Percentiles rank a stretch among this genome's conserved stretches.
Evolutionary conservation across 192 early-diverging fungal genomes (phyloP).

Genomic region (Linnemannia hyalina): DNA sequence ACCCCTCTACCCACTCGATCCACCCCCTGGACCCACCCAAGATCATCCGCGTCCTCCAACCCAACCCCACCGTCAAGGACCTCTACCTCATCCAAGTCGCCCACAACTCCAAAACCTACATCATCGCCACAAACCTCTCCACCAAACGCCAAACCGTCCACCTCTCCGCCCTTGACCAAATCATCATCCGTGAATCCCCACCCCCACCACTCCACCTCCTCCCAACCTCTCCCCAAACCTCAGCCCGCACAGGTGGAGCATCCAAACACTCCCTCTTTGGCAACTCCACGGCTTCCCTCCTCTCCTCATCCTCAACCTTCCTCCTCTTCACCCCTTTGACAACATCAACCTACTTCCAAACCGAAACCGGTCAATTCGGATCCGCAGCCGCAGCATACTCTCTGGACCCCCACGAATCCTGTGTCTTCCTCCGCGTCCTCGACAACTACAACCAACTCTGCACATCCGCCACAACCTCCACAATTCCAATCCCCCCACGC

Average conservation of each 20-base stretch:
- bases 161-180: slow-evolving; percentile 31
- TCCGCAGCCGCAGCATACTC: slow-evolving; percentile 44
- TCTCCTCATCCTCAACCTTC: background rate
- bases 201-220: slow-evolving; percentile 15
- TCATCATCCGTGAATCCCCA: slow-evolving; percentile 6
- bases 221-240: background rate
- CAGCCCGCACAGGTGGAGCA: background rate
- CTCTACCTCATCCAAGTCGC: slow-evolving; percentile 55
- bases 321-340: background rate
- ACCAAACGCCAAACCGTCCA: slow-evolving; percentile 53
- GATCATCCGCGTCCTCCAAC: slow-evolving; percentile 35
- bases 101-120: slow-evolving; percentile 25
- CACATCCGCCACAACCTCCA: background rate
- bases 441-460: slow-evolving; percentile 23
- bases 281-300: background rate
- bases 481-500: background rate
- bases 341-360: slow-evolving; percentile 26
- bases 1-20: slow-evolving; percentile 12
- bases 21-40: background rate
- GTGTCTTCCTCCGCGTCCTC: slow-evolving; percentile 36
- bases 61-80: slow-evolving; percentile 24
- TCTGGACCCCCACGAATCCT: slow-evolving; percentile 56
- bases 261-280: background rate
- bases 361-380: slow-evolving; percentile 47
- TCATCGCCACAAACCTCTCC: slow-evolving; percentile 57